Evolutionary conservation across 2,329 filamentous ascomycete species (phyloP).

Genomic region (Byssochlamys sp.): DNA sequence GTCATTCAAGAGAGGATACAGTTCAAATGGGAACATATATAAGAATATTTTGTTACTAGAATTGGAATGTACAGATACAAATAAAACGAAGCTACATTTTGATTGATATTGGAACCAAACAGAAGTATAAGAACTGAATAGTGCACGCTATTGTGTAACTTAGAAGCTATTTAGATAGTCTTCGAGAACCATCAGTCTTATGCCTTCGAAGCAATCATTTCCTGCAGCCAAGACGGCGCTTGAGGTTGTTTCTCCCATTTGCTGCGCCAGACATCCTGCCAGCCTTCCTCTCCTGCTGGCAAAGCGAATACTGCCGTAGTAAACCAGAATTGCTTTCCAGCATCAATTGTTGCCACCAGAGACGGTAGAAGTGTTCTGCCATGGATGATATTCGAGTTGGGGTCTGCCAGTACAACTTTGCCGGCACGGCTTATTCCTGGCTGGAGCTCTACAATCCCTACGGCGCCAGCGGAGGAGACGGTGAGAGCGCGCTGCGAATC

Average conservation of each 20-base stretch:
- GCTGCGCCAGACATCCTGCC: constrained; percentile 45
- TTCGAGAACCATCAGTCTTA: background rate
- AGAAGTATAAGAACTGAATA: too few relatives aligned
- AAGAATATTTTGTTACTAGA: too few relatives aligned
- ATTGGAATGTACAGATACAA: too few relatives aligned
- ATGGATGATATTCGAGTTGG: constrained; percentile 68
- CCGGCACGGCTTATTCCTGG: constrained; percentile 41
- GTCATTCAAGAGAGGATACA: too few relatives aligned
- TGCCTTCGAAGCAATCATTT: constrained; percentile 35
- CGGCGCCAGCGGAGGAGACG: constrained; percentile 41
- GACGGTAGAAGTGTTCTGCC: constrained; percentile 63
- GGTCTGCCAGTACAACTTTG: constrained; percentile 63
- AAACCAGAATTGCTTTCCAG: constrained; percentile 55
- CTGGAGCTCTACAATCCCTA: constrained; percentile 41
- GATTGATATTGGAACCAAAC: too few relatives aligned
- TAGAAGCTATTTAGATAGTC: background rate
- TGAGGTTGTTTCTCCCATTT: constrained; percentile 52
- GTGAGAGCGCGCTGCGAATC: constrained; percentile 29
- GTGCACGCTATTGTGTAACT: background rate
- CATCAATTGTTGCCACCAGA: constrained; percentile 51
- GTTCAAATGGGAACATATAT: too few relatives aligned
- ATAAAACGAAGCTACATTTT: too few relatives aligned
- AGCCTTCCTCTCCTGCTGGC: constrained; percentile 47
- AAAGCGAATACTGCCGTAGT: constrained; percentile 63
- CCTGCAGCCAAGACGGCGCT: constrained; percentile 52